phyloP scores from a whole-genome alignment of 495 filamentous ascomycete species.

The Ramalina intermedia region DNA sequence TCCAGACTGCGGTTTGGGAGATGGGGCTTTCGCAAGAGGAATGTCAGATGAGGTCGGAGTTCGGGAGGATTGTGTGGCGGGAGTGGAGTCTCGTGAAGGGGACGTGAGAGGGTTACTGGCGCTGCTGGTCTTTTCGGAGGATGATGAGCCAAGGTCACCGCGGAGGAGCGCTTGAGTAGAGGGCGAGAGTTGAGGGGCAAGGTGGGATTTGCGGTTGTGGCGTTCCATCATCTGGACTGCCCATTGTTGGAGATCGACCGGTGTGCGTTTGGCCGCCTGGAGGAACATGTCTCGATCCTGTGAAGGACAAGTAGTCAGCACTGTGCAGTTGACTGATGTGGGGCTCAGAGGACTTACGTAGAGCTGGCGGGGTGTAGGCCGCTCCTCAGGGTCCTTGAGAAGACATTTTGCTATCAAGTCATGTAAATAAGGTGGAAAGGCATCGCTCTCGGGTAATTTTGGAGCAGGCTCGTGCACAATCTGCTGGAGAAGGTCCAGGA shows the following conservation, averaged over 20 bases:
- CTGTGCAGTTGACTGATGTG: neutral
- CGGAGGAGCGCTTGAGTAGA: constrained; percentile 43
- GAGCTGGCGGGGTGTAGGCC: constrained; percentile 84
- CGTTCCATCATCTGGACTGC: constrained; percentile 79
- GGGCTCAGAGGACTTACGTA: constrained; percentile 25
- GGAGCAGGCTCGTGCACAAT: constrained; percentile 95
- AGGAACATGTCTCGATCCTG: constrained; percentile 84
- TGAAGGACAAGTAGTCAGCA: constrained; percentile 9
- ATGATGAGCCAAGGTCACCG: constrained; percentile 22
- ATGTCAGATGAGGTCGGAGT: constrained; percentile 56
- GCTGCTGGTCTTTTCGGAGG: constrained; percentile 22
- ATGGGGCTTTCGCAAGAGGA: constrained; percentile 38
- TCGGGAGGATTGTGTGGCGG: constrained; percentile 25
- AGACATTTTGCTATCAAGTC: constrained; percentile 95
- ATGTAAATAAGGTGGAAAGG: constrained; percentile 86
- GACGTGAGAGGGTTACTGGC: constrained; percentile 20
- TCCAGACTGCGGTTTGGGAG: constrained; percentile 17
- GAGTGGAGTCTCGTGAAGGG: constrained; percentile 21
- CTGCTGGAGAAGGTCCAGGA: constrained; percentile 88
- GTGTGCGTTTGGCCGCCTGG: constrained; percentile 87
- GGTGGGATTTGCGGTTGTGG: constrained; percentile 83
- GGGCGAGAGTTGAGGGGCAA: constrained; percentile 51
- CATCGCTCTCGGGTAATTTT: constrained; percentile 86
- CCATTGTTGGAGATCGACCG: constrained; percentile 81
- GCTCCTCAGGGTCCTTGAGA: constrained; percentile 69